A percentile compares a stretch with the other conserved stretches of the same genome.
These are phyloP conservation scores for Claviceps sp. DNA, from an alignment of 2,329 filamentous ascomycete species.

Conservation along the genomic window DNA sequence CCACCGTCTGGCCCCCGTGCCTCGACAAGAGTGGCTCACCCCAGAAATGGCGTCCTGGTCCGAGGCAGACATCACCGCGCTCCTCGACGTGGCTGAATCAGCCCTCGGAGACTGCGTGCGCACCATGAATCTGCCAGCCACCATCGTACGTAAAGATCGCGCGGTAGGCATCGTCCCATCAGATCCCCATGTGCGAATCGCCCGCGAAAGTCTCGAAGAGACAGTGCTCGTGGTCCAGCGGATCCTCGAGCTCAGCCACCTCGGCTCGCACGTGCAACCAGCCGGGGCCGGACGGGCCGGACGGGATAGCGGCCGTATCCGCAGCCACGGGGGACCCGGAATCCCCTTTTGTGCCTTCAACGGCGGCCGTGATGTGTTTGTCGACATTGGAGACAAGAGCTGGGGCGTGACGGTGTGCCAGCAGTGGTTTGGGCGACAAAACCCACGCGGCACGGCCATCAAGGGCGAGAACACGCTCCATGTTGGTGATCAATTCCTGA, in stretches of 20 bases:
- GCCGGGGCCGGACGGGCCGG: conserved; percentile 6
- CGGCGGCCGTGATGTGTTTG: conserved; percentile 92
- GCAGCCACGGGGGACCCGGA: conserved; percentile 11
- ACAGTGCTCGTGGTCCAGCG: conserved; percentile 91
- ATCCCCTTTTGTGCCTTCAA: conserved; percentile 98
- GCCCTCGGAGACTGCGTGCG: conserved; percentile 71
- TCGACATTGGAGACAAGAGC: conserved; percentile 95
- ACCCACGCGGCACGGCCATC: conserved; percentile 28
- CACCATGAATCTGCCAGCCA: conserved; percentile 66
- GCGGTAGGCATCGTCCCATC: conserved; percentile 63
- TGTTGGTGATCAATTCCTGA: conserved; percentile 93
- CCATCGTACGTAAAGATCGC: conserved; percentile 75
- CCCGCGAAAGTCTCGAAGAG: conserved; percentile 84
- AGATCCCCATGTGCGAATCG: conserved; percentile 51
- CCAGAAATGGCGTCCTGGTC: conserved; percentile 68
- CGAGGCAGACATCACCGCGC: conserved; percentile 58
- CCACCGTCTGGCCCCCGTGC: conserved; percentile 55
- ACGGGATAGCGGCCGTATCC: background rate
- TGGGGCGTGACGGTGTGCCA: conserved; percentile 93
- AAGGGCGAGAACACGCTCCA: conserved; percentile 71
- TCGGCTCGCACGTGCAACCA: conserved; percentile 18
- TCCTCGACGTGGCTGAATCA: conserved; percentile 82
- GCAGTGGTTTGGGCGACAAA: conserved; percentile 59
- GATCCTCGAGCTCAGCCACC: conserved; percentile 70
- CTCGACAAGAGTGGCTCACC: conserved; percentile 56